These are phyloP conservation scores for Daldinia bambusicola DNA, from an alignment of 495 filamentous ascomycete genomes.

Conservation along the genomic window DNA sequence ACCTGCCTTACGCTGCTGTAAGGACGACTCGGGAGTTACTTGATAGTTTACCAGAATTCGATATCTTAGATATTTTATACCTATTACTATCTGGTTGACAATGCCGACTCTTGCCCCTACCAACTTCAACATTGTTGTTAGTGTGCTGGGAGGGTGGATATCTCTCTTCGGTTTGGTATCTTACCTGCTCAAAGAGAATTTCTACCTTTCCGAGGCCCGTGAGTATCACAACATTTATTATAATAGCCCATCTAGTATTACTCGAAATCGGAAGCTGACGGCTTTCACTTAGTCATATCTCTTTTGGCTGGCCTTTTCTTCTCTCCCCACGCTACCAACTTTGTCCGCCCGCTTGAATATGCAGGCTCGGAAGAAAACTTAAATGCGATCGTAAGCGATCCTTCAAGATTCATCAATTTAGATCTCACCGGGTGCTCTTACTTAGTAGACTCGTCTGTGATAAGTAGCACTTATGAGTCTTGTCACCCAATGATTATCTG, in stretches of 20 bases:
- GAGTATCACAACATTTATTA: slow-evolving; percentile 49
- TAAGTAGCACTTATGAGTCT: neutral
- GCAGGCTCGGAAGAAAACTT: slow-evolving; percentile 65
- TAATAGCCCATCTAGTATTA: neutral
- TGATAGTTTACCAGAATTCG: slow-evolving; percentile 30
- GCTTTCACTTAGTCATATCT: slow-evolving; percentile 73
- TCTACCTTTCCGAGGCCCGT: slow-evolving; percentile 92
- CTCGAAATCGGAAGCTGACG: slow-evolving; percentile 14
- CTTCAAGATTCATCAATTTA: slow-evolving; percentile 2
- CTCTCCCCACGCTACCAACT: slow-evolving; percentile 79
- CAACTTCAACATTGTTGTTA: slow-evolving; percentile 91
- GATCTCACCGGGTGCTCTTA: neutral
- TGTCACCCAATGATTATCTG: neutral
- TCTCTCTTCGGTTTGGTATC: slow-evolving; percentile 89
- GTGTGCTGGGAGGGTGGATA: slow-evolving; percentile 86
- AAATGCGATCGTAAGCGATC: slow-evolving; percentile 43
- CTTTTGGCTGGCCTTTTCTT: slow-evolving; percentile 81
- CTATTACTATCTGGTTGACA: slow-evolving; percentile 21
- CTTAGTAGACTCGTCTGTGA: neutral
- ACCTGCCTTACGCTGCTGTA: slow-evolving; percentile 41
- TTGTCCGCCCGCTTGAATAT: slow-evolving; percentile 81
- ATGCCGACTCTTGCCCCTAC: slow-evolving; percentile 84
- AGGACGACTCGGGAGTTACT: slow-evolving; percentile 54
- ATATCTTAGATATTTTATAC: neutral
- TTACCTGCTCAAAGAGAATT: slow-evolving; percentile 87